phyloP scores from a whole-genome alignment of 805 yeast species.

The Hanseniaspora taiwanica region DNA sequence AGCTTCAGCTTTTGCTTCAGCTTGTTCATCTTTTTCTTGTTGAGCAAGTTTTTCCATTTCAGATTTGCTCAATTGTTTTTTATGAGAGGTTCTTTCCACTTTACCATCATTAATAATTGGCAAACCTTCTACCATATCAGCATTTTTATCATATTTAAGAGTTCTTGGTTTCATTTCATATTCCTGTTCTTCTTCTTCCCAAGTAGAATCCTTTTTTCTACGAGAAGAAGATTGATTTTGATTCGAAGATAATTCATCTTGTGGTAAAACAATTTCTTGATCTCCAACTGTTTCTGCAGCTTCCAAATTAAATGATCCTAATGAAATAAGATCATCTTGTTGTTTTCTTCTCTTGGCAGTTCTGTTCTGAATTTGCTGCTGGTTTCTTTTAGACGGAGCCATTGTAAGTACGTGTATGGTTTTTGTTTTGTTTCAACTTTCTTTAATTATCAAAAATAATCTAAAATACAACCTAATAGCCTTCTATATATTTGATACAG shows the following conservation, averaged over 20 bases:
- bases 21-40: constrained; percentile 8
- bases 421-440: too few species aligned
- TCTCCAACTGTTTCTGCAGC: constrained; percentile 8
- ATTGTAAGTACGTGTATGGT: too few species aligned
- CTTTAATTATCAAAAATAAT: too few species aligned
- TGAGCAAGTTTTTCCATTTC: constrained; percentile 12
- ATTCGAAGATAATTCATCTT: too few species aligned
- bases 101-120: constrained; percentile 74
- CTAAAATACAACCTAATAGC: too few species aligned
- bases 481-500: too few species aligned
- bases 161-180: constrained; percentile 65
- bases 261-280: constrained; percentile 1
- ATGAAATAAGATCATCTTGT: constrained; percentile 18
- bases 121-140: constrained; percentile 45
- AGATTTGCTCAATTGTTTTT: constrained; percentile 10
- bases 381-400: constrained; percentile 20
- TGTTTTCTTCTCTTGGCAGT: constrained; percentile 20
- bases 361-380: constrained; percentile 16
- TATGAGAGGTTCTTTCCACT: constrained; percentile 49
- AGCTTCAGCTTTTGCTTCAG: constrained; percentile 8
- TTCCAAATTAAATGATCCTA: constrained; percentile 12
- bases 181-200: constrained; percentile 69
- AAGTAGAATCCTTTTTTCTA: constrained; percentile 22
- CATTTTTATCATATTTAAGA: constrained; percentile 30
- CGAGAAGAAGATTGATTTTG: background rate